Base-by-base conservation (phyloP, 106 monocot species). In the Dendrobium officinale region DNA sequence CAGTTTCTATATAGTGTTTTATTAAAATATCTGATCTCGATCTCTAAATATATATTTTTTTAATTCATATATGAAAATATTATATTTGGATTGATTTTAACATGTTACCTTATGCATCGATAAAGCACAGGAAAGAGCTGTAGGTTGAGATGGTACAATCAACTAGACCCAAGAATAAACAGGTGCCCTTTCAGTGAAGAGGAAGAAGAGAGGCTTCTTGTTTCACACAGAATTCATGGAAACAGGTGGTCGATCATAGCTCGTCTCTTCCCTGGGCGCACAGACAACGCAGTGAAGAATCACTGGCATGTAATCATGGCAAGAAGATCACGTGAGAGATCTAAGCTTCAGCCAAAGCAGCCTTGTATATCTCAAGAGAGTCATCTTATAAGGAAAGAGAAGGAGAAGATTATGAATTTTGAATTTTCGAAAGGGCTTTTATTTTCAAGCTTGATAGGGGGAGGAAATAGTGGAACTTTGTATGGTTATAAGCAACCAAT, bases 221-320 rank as follows among this genome's bases (percentile, higher is more conserved):
- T 84, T 2, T 73, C 66, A 0, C 91, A 91, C 9, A 40, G 44
- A 43, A 79, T 85, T 26, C 80, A 88, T 20, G 91, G 91, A 0
- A 91, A 91, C 78, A 33, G 80, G 74, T 91, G 91, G 91, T 79
- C 91, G 0, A 22, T 81, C 20, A 91, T 91, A 17, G 88, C 91
- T 2, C 81, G 91, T 31, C 84, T 82, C 33, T 91, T 91, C 72
- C 84, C 88, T 0, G 91, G 91, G 9, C 48, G 91, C 26, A 91
- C 91, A 0, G 91, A 91, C 49, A 91, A 91, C 70, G 88, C 91
- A 0, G 84, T 91, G 41, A 91, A 91, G 82, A 91, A 91, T 58
- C 91, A 91, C 80, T 91, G 91, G 91, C 91, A 91, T 77, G 88
- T 91, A 15, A 78, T 91, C 82, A 86, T 82, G 86, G 84, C 91